Evolutionary conservation across 495 filamentous ascomycete species (phyloP).

Genomic region (Xylaria telfairii): DNA sequence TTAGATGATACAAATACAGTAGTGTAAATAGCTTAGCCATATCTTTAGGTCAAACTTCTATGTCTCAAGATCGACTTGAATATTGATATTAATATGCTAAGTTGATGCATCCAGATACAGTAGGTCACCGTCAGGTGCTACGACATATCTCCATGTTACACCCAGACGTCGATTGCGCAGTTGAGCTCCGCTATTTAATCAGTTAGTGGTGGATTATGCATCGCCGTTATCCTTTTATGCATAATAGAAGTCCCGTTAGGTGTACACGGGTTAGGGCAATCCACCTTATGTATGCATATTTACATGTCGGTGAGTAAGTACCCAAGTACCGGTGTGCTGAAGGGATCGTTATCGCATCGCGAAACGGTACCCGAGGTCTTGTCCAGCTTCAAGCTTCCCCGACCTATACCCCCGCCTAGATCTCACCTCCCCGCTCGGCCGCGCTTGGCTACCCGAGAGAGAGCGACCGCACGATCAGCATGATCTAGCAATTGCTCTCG

Average conservation of each 20-base stretch:
- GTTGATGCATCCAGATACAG: too few relatives aligned
- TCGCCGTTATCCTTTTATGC: not conserved
- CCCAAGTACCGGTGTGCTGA: not conserved
- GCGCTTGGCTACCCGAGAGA: not conserved
- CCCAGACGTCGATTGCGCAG: too few relatives aligned
- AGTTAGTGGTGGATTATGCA: not conserved
- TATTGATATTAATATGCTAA: too few relatives aligned
- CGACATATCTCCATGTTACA: not conserved
- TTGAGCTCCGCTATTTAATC: not conserved
- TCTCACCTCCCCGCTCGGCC: not conserved
- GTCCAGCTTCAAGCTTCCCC: constrained; percentile 3
- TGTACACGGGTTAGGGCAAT: too few relatives aligned
- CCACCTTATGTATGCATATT: too few relatives aligned
- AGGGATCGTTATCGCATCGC: constrained; percentile 1
- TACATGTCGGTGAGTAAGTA: not conserved
- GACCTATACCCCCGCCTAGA: not conserved
- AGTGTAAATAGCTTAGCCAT: too few relatives aligned
- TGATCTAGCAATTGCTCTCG: constrained; percentile 7
- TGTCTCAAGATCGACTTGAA: too few relatives aligned
- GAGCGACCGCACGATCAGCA: not conserved
- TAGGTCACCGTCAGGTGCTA: too few relatives aligned
- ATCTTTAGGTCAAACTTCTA: too few relatives aligned
- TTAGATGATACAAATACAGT: not conserved
- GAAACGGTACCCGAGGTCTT: not conserved
- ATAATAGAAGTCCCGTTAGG: not conserved